Percentiles rank a stretch among this genome's conserved stretches.
phyloP scores from a whole-genome alignment of 225 moss, liverwort and hornwort genomes.

The Bryoerythrophyllum caledonicum region DNA sequence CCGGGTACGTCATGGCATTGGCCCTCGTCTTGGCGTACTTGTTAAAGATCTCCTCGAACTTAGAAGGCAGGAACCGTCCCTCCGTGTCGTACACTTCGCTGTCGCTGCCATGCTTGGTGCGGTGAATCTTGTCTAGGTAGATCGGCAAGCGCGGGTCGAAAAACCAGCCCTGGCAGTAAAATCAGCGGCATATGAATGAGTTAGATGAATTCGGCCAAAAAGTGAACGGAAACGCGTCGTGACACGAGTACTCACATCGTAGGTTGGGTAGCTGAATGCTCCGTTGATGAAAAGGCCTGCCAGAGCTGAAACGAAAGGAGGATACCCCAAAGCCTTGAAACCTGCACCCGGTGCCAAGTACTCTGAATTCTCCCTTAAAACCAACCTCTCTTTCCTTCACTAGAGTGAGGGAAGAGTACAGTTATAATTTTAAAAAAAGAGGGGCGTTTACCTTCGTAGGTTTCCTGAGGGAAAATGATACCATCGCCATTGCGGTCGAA shows the following conservation, averaged over 20 bases:
- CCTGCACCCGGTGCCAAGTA: slow-evolving; percentile 6
- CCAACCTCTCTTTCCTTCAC: not conserved
- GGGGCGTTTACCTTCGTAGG: slow-evolving; percentile 21
- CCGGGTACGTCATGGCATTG: slow-evolving; percentile 23
- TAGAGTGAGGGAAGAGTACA: too few species aligned
- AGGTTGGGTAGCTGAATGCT: slow-evolving; percentile 29
- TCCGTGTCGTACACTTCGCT: slow-evolving; percentile 34
- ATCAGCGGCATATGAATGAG: not conserved
- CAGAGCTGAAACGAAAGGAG: slow-evolving; percentile 20
- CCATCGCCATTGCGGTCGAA: slow-evolving; percentile 36
- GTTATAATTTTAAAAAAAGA: too few species aligned
- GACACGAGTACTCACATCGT: slow-evolving; percentile 14
- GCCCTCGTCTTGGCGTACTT: slow-evolving; percentile 25
- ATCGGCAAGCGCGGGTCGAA: slow-evolving; percentile 34
- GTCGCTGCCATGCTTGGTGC: slow-evolving; percentile 36
- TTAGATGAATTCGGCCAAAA: not conserved
- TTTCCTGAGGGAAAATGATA: slow-evolving; percentile 31
- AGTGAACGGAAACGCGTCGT: not conserved
- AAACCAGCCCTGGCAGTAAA: slow-evolving; percentile 9
- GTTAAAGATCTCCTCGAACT: slow-evolving; percentile 36
- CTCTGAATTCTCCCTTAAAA: not conserved
- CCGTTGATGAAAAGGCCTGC: slow-evolving; percentile 22
- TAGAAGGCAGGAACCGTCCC: slow-evolving; percentile 29
- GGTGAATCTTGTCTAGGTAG: slow-evolving; percentile 31
- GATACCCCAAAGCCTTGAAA: slow-evolving; percentile 30